phyloP scores from a whole-genome alignment of 768 basidiomycete species.

The Candolleomyces aberdarensis region DNA sequence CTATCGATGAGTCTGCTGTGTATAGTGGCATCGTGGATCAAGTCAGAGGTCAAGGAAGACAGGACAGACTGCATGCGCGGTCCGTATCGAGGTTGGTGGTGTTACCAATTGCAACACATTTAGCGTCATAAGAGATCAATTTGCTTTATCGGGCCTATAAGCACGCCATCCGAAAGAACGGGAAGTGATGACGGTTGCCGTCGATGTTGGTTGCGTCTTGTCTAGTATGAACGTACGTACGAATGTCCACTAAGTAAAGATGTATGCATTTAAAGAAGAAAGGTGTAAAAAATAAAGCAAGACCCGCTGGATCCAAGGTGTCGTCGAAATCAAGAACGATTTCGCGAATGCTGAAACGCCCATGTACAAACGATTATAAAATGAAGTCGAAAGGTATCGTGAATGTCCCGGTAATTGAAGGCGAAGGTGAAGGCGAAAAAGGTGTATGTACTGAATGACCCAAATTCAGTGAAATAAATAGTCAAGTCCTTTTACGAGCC shows the following conservation, averaged over 20 bases:
- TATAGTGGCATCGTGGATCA: conserved; percentile 51
- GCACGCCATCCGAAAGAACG: no score
- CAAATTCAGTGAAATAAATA: background rate
- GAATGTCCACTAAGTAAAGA: background rate
- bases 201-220: no score
- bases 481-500: background rate
- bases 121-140: no score
- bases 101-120: background rate
- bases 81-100: background rate
- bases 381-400: background rate
- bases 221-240: no score
- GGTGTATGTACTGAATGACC: background rate
- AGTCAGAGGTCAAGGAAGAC: background rate
- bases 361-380: background rate
- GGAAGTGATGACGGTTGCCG: background rate
- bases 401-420: background rate
- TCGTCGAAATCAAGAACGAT: background rate
- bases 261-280: background rate
- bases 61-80: no score
- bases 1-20: conserved; percentile 29
- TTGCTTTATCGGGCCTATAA: no score
- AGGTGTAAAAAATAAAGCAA: background rate
- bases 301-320: background rate
- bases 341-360: background rate
- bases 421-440: background rate